Evolutionary conservation across 2,329 filamentous ascomycete genomes (phyloP).

Genomic region (Arthrobotrys musiformis): DNA sequence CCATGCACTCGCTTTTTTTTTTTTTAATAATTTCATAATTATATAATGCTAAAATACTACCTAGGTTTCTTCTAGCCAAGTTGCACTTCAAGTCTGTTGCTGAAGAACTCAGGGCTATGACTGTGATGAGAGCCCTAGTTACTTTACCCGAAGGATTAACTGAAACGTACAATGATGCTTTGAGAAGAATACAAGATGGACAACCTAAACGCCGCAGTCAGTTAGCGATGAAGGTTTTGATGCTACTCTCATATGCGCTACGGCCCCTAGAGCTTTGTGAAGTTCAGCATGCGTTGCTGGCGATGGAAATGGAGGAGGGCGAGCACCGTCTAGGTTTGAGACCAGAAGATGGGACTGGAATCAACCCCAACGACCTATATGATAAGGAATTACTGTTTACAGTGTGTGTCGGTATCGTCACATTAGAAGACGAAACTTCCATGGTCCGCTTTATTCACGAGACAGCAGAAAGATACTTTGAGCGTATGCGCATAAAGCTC

Average conservation of each 20-base stretch:
- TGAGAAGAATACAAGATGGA: neutral
- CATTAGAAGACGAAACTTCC: neutral
- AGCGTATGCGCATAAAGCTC: neutral
- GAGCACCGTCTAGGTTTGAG: too few species aligned
- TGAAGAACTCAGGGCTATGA: neutral
- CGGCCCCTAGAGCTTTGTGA: neutral
- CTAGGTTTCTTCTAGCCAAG: neutral
- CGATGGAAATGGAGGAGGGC: neutral
- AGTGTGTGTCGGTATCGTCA: neutral
- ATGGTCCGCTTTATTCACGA: neutral
- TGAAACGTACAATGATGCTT: neutral
- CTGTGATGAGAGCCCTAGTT: neutral
- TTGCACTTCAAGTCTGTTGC: slow-evolving; percentile 3
- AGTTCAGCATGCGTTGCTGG: neutral
- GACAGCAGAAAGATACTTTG: slow-evolving; percentile 9
- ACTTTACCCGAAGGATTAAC: neutral
- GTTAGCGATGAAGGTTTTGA: neutral
- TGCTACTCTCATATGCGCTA: neutral
- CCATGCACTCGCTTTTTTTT: neutral
- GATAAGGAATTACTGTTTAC: slow-evolving; percentile 3
- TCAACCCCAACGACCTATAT: neutral
- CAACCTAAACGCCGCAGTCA: neutral
- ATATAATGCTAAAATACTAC: neutral
- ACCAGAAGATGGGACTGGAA: neutral
- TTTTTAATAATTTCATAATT: too few species aligned